phyloP scores from a whole-genome alignment of 2,329 filamentous ascomycete species.

The Colletotrichum camelliae region DNA sequence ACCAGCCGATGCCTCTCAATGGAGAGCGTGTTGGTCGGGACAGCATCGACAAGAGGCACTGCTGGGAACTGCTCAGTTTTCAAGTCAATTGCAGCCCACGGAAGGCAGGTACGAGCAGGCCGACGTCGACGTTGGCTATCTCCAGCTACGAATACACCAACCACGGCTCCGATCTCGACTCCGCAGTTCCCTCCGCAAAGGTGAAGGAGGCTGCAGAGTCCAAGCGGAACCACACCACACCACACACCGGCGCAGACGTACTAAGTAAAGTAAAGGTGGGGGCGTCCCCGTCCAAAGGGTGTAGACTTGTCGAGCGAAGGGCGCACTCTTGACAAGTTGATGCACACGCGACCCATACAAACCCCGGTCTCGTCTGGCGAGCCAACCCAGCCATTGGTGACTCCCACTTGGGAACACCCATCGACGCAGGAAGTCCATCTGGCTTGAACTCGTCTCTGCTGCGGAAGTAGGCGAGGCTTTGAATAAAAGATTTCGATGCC shows the following conservation, averaged over 20 bases:
- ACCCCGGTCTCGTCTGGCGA: slow-evolving; percentile 16
- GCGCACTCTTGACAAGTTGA: slow-evolving; percentile 21
- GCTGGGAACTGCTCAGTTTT: background rate
- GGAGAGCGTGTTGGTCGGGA: too few relatives aligned
- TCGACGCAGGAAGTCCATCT: slow-evolving; percentile 6
- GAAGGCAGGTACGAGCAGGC: too few relatives aligned
- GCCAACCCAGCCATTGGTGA: slow-evolving; percentile 16
- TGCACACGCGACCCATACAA: slow-evolving; percentile 19
- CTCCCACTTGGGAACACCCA: slow-evolving; percentile 12
- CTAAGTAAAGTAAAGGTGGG: background rate
- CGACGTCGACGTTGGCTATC: background rate
- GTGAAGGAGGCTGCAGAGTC: background rate
- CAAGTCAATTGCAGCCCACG: background rate
- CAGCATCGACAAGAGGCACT: background rate
- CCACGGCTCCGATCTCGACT: background rate
- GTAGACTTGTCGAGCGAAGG: slow-evolving; percentile 19
- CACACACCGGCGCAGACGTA: background rate
- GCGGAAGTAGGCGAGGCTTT: background rate
- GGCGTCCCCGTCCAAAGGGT: slow-evolving; percentile 14
- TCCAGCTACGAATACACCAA: background rate
- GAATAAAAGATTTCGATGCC: slow-evolving; percentile 20
- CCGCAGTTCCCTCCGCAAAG: slow-evolving; percentile 10
- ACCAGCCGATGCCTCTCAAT: background rate
- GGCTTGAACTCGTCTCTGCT: slow-evolving; percentile 2
- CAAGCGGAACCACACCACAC: background rate